Conservation (phyloP, 78 protist genomes). For the Tieghemostelium lacteum region DNA sequence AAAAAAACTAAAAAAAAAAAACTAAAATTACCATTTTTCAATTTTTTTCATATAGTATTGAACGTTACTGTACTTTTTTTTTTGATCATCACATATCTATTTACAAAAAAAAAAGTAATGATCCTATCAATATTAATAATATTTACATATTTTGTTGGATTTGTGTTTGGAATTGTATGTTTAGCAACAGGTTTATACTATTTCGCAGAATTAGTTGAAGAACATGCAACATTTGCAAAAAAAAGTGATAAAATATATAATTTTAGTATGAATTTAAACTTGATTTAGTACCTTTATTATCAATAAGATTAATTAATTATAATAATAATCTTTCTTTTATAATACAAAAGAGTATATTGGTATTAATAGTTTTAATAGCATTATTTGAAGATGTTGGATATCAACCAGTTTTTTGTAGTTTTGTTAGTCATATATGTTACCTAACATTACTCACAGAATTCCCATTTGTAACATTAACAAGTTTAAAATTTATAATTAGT, state of each 20-base stretch:
- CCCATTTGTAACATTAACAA: conserved; percentile 66
- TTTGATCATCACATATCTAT: too few relatives aligned
- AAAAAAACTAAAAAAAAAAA: not conserved
- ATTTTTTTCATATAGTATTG: not conserved
- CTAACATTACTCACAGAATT: conserved; percentile 49
- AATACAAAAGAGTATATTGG: conserved; percentile 16
- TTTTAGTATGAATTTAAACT: conserved; percentile 18
- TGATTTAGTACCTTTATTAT: not conserved
- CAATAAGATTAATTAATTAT: too few relatives aligned
- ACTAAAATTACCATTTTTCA: not conserved
- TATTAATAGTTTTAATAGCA: conserved; percentile 9
- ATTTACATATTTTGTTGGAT: conserved; percentile 9
- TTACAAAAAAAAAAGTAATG: too few relatives aligned
- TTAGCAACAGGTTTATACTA: conserved; percentile 76
- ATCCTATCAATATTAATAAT: conserved; percentile 13
- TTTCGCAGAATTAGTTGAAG: conserved; percentile 65
- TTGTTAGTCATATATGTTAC: conserved; percentile 31
- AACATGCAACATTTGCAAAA: conserved; percentile 67
- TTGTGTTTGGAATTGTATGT: conserved; percentile 51
- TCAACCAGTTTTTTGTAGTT: not conserved
- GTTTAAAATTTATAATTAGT: conserved; percentile 51
- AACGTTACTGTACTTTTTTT: too few relatives aligned
- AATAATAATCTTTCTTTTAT: too few relatives aligned
- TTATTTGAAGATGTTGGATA: conserved; percentile 53
- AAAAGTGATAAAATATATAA: conserved; percentile 66